Evolutionary conservation across 2,329 filamentous ascomycete genomes (phyloP).

Genomic region (Calonectria crousiana): DNA sequence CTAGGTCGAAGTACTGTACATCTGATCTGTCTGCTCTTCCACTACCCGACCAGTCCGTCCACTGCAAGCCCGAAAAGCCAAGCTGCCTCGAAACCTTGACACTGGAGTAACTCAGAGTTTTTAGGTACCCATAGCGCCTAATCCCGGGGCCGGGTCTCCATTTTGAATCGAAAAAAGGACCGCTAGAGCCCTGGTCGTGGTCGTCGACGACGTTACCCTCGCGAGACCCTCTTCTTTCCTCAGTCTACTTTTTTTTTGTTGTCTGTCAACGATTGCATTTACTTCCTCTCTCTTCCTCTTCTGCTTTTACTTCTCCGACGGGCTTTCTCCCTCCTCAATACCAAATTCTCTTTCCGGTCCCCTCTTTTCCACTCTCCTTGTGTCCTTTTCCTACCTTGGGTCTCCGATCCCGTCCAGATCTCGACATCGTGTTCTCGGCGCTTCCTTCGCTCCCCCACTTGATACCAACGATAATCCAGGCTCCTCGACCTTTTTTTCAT

Average conservation of each 20-base stretch:
- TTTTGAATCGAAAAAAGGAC: constrained; percentile 38
- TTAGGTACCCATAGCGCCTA: constrained; percentile 28
- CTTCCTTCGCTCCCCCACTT: constrained; percentile 21
- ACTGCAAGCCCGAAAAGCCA: constrained; percentile 15
- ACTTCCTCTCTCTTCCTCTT: constrained; percentile 19
- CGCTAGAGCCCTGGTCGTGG: constrained; percentile 32
- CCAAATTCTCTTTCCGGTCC: constrained; percentile 11
- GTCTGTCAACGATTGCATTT: constrained; percentile 9
- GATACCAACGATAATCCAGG: constrained; percentile 10
- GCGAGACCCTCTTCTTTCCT: constrained; percentile 33
- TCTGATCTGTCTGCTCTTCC: not conserved
- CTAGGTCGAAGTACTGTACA: constrained; percentile 8
- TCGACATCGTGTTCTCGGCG: constrained; percentile 2
- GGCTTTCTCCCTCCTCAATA: constrained; percentile 22
- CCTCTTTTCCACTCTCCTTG: constrained; percentile 6
- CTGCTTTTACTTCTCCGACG: constrained; percentile 5
- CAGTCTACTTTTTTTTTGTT: constrained; percentile 3
- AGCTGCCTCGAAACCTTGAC: constrained; percentile 9
- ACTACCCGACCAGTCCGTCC: constrained; percentile 10
- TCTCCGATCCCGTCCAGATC: not conserved
- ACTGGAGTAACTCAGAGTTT: constrained; percentile 17
- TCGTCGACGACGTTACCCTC: constrained; percentile 31
- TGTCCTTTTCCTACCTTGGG: constrained; percentile 1
- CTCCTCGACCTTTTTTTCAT: not conserved
- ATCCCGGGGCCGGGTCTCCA: constrained; percentile 32